Conservation (phyloP, 2,329 filamentous ascomycete genomes). For the Nectriaceae sp. region DNA sequence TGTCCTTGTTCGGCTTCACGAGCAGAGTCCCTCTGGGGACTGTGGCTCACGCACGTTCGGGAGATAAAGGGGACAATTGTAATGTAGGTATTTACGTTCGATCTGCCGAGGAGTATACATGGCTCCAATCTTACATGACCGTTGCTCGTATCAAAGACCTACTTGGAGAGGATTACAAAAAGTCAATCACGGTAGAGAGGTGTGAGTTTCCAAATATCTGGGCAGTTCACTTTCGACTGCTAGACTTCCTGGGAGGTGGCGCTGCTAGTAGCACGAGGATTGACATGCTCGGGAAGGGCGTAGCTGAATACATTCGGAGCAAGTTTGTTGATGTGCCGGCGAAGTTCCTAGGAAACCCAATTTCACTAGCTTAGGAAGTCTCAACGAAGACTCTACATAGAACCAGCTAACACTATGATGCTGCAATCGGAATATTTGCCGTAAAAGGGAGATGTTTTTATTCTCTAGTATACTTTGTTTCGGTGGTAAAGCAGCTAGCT, state of each 20-base stretch:
- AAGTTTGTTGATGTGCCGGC: slow-evolving; percentile 10
- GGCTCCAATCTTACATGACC: slow-evolving; percentile 11
- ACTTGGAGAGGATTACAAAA: slow-evolving; percentile 7
- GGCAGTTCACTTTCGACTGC: slow-evolving; percentile 10
- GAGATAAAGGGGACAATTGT: slow-evolving; percentile 46
- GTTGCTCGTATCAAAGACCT: slow-evolving; percentile 3
- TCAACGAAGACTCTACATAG: no score
- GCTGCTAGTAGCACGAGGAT: slow-evolving; percentile 11
- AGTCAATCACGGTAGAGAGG: slow-evolving; percentile 1
- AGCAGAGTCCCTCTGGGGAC: slow-evolving; percentile 30
- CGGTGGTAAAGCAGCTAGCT: no score
- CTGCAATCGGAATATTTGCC: no score
- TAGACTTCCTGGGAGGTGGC: slow-evolving; percentile 8
- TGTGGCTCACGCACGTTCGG: slow-evolving; percentile 34
- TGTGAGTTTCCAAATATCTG: slow-evolving; percentile 8
- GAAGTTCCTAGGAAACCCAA: slow-evolving; percentile 9
- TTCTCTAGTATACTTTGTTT: no score
- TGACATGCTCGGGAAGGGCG: slow-evolving; percentile 11
- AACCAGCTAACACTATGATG: no score
- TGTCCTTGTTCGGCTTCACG: slow-evolving; percentile 26
- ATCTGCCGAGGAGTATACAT: slow-evolving; percentile 7
- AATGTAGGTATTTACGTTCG: slow-evolving; percentile 49
- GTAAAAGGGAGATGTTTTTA: no score
- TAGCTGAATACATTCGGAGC: slow-evolving; percentile 10
- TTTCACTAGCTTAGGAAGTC: slow-evolving; percentile 3